Base-by-base conservation (phyloP, 495 filamentous ascomycete genomes). In the Aspergillus biplanus region DNA sequence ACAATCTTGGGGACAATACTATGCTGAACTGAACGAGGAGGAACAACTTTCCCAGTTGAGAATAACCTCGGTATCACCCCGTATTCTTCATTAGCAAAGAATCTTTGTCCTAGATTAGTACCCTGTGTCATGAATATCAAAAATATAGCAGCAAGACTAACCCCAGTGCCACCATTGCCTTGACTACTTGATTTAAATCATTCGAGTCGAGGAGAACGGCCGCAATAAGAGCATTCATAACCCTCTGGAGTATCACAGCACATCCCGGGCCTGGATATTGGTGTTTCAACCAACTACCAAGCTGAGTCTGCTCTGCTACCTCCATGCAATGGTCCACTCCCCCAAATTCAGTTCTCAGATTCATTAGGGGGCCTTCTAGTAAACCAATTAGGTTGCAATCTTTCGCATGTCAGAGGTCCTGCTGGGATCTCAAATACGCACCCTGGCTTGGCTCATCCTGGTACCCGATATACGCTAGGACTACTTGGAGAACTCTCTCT, bases 131-230 rank as follows among this genome's bases (percentile, higher is more conserved):
- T 49, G n/a, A 21, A 18, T 16, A 21, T 49, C 5, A 49, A 15
- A 49, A 27, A 49, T 49, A 7, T 49, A 18, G 21, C n/a, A 49
- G 0, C 15, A 21, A 49, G 8, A 49, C 47, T 49, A 49, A 49
- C 47, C 47, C 47, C 6, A 49, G 47, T 49, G 47, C 47, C 47
- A 49, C 9, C 47, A 49, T 49, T 49, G 21, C 47, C 47, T 49
- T 49, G 47, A 49, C 47, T 27, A 49, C 47, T 27, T 21, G 47
- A 49, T 49, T 49, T 6, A 49, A 49, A 49, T 49, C 47, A 5
- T 49, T 49, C 21, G 47, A 49, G 47, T 49, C 47, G 9, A 49
- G 47, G 9, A 21, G 21, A 4, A 49, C 47, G 47, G 47, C 47
- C 8, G 47, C 47, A 5, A 49, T 5, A 11, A 49, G 4, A 7